Conservation (phyloP, 805 yeast genomes). For the Candida orba region DNA sequence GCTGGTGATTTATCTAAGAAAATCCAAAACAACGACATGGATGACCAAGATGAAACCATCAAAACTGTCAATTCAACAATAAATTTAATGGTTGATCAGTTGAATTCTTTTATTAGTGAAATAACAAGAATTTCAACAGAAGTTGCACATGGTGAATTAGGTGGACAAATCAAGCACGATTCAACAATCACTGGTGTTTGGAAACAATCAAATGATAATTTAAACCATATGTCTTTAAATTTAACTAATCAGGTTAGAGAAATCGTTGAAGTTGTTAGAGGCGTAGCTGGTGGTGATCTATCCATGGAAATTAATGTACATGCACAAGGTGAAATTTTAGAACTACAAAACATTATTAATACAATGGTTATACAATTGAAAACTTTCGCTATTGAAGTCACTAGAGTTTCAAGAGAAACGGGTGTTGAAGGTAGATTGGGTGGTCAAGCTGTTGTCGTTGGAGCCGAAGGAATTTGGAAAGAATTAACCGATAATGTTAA, state of each 20-base stretch:
- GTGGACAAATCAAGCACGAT: slow-evolving; percentile 79
- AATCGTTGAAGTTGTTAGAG: slow-evolving; percentile 83
- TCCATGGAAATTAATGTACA: slow-evolving; percentile 80
- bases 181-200: slow-evolving; percentile 75
- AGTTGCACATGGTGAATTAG: slow-evolving; percentile 82
- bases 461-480: slow-evolving; percentile 87
- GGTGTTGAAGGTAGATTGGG: slow-evolving; percentile 90
- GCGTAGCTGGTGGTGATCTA: slow-evolving; percentile 82
- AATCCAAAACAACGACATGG: slow-evolving; percentile 26
- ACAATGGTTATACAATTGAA: slow-evolving; percentile 88
- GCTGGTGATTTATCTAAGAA: slow-evolving; percentile 76
- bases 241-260: slow-evolving; percentile 85
- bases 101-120: slow-evolving; percentile 76
- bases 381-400: slow-evolving; percentile 81
- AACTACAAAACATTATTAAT: slow-evolving; percentile 78
- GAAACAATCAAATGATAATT: slow-evolving; percentile 81
- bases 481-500: slow-evolving; percentile 86
- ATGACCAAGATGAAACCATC: slow-evolving; percentile 65
- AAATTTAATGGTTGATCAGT: slow-evolving; percentile 81
- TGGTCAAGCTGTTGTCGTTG: slow-evolving; percentile 83
- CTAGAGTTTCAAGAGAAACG: slow-evolving; percentile 84
- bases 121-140: slow-evolving; percentile 84
- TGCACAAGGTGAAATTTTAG: slow-evolving; percentile 86
- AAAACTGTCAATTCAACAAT: slow-evolving; percentile 75
- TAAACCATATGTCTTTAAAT: slow-evolving; percentile 85